phyloP scores from a whole-genome alignment of 352 stramenopile species.

The Phytopythium chamaehyphon region DNA sequence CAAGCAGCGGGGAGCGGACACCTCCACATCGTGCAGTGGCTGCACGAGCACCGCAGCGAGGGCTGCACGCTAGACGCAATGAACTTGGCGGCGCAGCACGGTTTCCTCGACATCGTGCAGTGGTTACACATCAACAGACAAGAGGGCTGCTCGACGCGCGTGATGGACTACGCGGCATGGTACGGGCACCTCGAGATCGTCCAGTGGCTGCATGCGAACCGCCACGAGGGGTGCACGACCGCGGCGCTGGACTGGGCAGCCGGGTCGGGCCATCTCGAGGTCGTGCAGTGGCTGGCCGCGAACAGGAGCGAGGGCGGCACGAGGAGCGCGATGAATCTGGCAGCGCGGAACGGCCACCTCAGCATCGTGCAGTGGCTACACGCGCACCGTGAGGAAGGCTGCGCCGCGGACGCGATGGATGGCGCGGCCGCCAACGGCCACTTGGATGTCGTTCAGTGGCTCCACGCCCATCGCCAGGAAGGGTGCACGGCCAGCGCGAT shows the following conservation, averaged over 20 bases:
- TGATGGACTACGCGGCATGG: constrained; percentile 8
- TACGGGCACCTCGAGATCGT: constrained; percentile 10
- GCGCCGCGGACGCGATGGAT: constrained; percentile 8
- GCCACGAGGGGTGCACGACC: constrained; percentile 14
- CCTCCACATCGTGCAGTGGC: constrained; percentile 31
- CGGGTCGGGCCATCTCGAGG: not conserved
- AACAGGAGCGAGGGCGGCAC: constrained; percentile 1
- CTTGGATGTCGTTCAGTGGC: constrained; percentile 3
- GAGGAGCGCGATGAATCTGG: constrained; percentile 51
- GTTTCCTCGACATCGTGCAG: constrained; percentile 2
- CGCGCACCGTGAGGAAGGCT: constrained; percentile 2
- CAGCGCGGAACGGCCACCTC: constrained; percentile 42
- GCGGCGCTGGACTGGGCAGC: constrained; percentile 7
- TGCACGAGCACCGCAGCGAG: constrained; percentile 16
- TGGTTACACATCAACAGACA: constrained; percentile 2
- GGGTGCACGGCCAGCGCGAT: constrained; percentile 17
- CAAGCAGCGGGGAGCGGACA: constrained; percentile 17
- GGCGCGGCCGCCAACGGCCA: constrained; percentile 4
- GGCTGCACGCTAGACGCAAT: constrained; percentile 11
- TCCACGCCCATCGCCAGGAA: not conserved
- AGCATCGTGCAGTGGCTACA: constrained; percentile 30
- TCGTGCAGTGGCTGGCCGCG: constrained; percentile 6
- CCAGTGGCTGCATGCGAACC: constrained; percentile 8
- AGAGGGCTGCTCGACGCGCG: constrained; percentile 5
- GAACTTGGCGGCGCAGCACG: constrained; percentile 9